These are phyloP conservation scores for Vachellia collinsii DNA, from an alignment of 306 rosid species.

Conservation along the genomic window DNA sequence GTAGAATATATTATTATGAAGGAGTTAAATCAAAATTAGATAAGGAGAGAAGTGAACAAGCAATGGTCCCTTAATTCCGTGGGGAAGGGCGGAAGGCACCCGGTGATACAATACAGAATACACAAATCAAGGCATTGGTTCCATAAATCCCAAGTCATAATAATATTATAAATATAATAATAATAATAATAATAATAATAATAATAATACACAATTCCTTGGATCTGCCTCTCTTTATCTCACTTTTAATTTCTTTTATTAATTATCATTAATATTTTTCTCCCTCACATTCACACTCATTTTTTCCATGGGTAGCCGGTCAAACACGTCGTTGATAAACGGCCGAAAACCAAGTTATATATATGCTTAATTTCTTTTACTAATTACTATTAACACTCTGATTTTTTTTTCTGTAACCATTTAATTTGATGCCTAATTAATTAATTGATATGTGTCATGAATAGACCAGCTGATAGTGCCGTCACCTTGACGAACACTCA, in stretches of 20 bases:
- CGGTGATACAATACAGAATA: constrained; percentile 49
- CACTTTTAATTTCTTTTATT: neutral
- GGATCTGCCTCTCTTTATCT: neutral
- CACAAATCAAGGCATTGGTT: constrained; percentile 74
- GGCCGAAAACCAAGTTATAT: neutral
- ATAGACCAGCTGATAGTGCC: constrained; percentile 42
- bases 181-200: constrained; percentile 1
- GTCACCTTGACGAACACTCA: constrained; percentile 79
- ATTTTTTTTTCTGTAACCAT: neutral
- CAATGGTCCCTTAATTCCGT: constrained; percentile 62
- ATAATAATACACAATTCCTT: constrained; percentile 16
- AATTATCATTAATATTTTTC: neutral
- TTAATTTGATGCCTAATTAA: neutral
- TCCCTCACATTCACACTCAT: neutral
- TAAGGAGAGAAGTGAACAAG: constrained; percentile 24
- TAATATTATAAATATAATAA: neutral
- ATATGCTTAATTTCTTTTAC: neutral
- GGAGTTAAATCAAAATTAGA: neutral
- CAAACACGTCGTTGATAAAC: constrained; percentile 54
- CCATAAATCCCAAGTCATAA: constrained; percentile 20
- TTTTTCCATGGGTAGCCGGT: constrained; percentile 50
- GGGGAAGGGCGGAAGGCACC: constrained; percentile 50
- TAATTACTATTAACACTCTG: neutral
- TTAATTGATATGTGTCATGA: neutral
- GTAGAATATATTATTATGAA: too few species aligned